phyloP scores from a whole-genome alignment of 176 grass and related monocot genomes.

The Raddia distichophylla region DNA sequence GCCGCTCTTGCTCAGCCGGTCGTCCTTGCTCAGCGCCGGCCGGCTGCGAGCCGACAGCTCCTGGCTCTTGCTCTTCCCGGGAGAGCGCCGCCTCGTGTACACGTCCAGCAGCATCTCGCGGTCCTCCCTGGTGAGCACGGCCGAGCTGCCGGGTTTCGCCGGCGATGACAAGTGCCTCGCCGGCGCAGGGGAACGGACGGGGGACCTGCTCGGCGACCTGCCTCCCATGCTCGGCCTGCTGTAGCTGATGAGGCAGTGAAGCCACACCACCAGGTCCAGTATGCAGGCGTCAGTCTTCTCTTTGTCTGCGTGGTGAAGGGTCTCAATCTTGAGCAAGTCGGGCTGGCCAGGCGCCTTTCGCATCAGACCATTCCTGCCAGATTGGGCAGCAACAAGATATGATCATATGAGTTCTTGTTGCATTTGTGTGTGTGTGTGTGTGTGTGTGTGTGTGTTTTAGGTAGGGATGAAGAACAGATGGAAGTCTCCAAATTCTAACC shows the following conservation, averaged over 20 bases:
- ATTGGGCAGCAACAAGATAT: not conserved
- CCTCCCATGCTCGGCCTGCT: conserved; percentile 40
- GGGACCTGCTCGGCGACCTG: conserved; percentile 59
- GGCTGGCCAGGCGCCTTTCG: conserved; percentile 40
- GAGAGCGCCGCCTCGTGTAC: conserved; percentile 26
- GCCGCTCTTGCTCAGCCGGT: conserved; percentile 65
- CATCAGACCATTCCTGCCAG: conserved; percentile 49
- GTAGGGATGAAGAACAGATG: not conserved
- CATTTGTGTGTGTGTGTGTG: not conserved
- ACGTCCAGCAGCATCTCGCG: conserved; percentile 54
- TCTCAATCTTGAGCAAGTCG: conserved; percentile 65
- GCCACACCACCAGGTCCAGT: conserved; percentile 71
- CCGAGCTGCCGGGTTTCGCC: not conserved
- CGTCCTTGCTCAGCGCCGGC: conserved; percentile 43
- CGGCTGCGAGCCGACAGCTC: conserved; percentile 26
- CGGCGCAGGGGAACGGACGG: conserved; percentile 40
- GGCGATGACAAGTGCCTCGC: not conserved
- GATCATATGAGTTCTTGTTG: not conserved
- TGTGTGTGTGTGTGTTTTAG: not conserved
- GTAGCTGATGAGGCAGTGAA: conserved; percentile 78
- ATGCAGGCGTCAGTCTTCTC: conserved; percentile 62
- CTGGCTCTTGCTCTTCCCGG: conserved; percentile 61
- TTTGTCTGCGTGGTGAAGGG: conserved; percentile 74
- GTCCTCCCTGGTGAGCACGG: conserved; percentile 49
- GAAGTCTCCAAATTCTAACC: conserved; percentile 43